A percentile compares a stretch with the other conserved stretches of the same genome.
These are phyloP conservation scores for Termitomyces sp. DNA, from an alignment of 768 basidiomycete genomes.

Conservation along the genomic window DNA sequence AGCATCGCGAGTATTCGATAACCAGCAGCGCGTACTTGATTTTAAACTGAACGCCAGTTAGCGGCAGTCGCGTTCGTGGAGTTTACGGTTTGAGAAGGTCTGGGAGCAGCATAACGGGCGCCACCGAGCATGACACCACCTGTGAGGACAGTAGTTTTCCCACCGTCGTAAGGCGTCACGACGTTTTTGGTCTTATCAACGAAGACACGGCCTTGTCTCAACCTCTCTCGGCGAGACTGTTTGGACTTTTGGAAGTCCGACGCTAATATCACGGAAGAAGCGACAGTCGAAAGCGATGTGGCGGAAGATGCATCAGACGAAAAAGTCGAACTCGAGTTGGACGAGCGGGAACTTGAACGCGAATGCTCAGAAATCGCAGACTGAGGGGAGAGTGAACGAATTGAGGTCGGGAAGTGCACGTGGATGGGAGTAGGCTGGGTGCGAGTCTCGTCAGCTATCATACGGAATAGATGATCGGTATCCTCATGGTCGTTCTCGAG, in stretches of 20 bases:
- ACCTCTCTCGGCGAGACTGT: constrained; percentile 64
- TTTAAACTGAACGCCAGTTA: constrained; percentile 59
- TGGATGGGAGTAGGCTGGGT: constrained; percentile 65
- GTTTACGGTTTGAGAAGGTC: constrained; percentile 19
- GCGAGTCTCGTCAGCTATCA: constrained; percentile 69
- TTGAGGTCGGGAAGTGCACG: constrained; percentile 48
- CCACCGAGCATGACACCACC: constrained; percentile 85
- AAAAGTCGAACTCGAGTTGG: constrained; percentile 60
- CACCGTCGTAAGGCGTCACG: constrained; percentile 82
- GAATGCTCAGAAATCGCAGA: constrained; percentile 59
- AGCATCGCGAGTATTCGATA: constrained; percentile 11
- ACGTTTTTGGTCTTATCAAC: constrained; percentile 71
- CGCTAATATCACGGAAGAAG: constrained; percentile 22
- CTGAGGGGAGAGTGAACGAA: constrained; percentile 51
- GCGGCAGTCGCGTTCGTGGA: constrained; percentile 25
- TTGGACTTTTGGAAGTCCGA: constrained; percentile 27
- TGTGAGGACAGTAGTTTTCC: constrained; percentile 83
- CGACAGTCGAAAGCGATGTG: constrained; percentile 31
- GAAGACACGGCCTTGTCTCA: constrained; percentile 64
- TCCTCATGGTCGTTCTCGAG: constrained; percentile 66
- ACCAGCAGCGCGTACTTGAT: constrained; percentile 10
- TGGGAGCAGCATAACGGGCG: constrained; percentile 21
- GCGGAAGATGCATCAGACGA: constrained; percentile 45
- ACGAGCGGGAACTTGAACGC: constrained; percentile 66
- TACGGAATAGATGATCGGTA: constrained; percentile 66